Evolutionary conservation across 768 basidiomycete genomes (phyloP), one percentile per base, ranked within the genome.

Genomic region (Boletus reticuloceps): DNA sequence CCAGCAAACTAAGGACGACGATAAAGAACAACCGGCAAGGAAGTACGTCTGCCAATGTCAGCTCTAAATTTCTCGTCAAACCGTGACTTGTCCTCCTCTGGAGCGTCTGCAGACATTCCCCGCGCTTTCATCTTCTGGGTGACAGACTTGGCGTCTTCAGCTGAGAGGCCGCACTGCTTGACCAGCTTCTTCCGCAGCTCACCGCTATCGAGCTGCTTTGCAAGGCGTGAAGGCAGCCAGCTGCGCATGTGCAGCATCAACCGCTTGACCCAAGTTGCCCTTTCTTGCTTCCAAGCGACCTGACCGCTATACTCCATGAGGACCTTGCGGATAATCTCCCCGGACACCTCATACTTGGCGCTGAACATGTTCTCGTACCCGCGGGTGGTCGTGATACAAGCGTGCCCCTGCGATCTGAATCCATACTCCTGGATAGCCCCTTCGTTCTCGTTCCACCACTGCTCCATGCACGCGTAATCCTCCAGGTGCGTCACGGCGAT

Each of bases 391-490:
- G 75, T 77, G 56, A 78, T 63, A 51, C 79, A 79, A 6, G 73
- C 75, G 32, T 75, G 70, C 4, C 70, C 75, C n/a, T 62, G 53
- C 14, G 70, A 76, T 10, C 53, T 36, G 54, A 79, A 74, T 11
- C 63, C 65, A 32, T 73, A 65, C 8, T 58, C 50, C 34, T 56
- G 64, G 58, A 79, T 75, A 2, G 44, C 48, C 25, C 53, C 47
- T 37, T 74, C 61, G 55, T 79, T 79, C 38, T 64, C 53, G 38
- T 12, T 50, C 77, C 76, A 79, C 77, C 77, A 79, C 25, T 65
- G 56, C 14, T 72, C 69, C 67, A 74, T 75, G 34, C 50, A 32
- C 5, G 72, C 65, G 32, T 58, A 57, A 46, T 48, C 65, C 54
- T 73, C 74, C 47, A 73, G 58, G n/a, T 75, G 73, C 10, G 72